phyloP scores from a whole-genome alignment of 2,329 filamentous ascomycete genomes.

The Ophiostoma novo-ulmi region DNA sequence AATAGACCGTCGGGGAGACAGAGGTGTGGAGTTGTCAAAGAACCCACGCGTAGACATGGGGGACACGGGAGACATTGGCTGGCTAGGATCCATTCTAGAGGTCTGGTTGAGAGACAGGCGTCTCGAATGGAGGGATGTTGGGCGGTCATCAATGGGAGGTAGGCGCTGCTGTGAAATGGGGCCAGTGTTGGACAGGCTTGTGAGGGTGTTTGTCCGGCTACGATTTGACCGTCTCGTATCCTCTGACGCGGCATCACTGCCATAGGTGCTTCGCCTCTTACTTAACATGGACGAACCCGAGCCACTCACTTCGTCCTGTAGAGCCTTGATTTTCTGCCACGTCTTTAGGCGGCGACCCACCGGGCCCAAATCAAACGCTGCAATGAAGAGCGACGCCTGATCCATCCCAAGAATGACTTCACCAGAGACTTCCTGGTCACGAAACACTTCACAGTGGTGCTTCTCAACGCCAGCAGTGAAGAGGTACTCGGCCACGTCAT shows the following conservation, averaged over 20 bases:
- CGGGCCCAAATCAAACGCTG: slow-evolving; percentile 87
- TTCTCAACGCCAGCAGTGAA: slow-evolving; percentile 80
- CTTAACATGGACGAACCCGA: slow-evolving; percentile 34
- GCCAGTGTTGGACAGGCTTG: slow-evolving; percentile 47
- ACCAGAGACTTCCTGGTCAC: slow-evolving; percentile 91
- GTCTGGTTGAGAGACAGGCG: slow-evolving; percentile 48
- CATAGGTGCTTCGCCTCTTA: slow-evolving; percentile 50
- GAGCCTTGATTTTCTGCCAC: slow-evolving; percentile 90
- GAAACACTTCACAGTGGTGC: slow-evolving; percentile 87
- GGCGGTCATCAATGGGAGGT: slow-evolving; percentile 41
- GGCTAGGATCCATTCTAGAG: slow-evolving; percentile 42
- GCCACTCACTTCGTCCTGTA: slow-evolving; percentile 79
- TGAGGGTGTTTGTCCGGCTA: slow-evolving; percentile 56
- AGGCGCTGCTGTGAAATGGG: slow-evolving; percentile 42
- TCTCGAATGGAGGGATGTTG: slow-evolving; percentile 44
- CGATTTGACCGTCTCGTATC: slow-evolving; percentile 45
- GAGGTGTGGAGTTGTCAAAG: slow-evolving; percentile 34
- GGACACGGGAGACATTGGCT: slow-evolving; percentile 41
- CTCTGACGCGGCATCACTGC: slow-evolving; percentile 56
- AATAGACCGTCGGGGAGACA: slow-evolving; percentile 34
- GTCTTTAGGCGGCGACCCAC: slow-evolving; percentile 86
- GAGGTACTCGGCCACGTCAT: slow-evolving; percentile 82
- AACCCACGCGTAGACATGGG: slow-evolving; percentile 23
- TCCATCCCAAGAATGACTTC: slow-evolving; percentile 93
- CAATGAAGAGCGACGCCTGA: slow-evolving; percentile 89